Percentiles rank a stretch among this genome's conserved stretches.
These are phyloP conservation scores for Syzygium grande DNA, from an alignment of 345 rosid genomes.

Conservation along the genomic window DNA sequence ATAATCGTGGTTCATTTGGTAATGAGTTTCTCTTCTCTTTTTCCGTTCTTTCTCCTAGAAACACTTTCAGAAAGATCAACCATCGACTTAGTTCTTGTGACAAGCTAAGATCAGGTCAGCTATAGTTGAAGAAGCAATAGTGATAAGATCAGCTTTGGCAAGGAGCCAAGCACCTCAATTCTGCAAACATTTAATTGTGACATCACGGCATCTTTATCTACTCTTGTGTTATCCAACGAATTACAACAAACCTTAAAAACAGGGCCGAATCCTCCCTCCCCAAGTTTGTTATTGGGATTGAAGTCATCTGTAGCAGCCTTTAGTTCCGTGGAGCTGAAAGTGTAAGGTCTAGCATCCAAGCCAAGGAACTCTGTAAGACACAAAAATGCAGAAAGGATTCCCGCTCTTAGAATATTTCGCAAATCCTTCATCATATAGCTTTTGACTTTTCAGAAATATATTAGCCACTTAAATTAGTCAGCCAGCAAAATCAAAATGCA, in stretches of 20 bases:
- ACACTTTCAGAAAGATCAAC: neutral
- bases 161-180: neutral
- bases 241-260: constrained; percentile 23
- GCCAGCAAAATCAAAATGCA: neutral
- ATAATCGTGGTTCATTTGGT: neutral
- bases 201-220: neutral
- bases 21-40: neutral
- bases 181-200: neutral
- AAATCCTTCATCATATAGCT: neutral
- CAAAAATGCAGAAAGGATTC: neutral
- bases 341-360: constrained; percentile 45
- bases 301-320: constrained; percentile 61
- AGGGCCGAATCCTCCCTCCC: constrained; percentile 89
- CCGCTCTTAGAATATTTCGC: neutral
- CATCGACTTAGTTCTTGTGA: neutral
- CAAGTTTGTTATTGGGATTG: constrained; percentile 54
- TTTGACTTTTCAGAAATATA: neutral
- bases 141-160: neutral
- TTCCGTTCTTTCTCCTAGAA: neutral
- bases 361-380: constrained; percentile 32
- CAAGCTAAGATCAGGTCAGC: neutral
- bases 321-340: constrained; percentile 53
- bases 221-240: neutral
- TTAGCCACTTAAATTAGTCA: neutral
- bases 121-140: neutral